Percentiles rank a stretch among this genome's conserved stretches.
Evolutionary conservation across 208 protist genomes (phyloP).

Genomic region (Wallacemonas rigidus): DNA sequence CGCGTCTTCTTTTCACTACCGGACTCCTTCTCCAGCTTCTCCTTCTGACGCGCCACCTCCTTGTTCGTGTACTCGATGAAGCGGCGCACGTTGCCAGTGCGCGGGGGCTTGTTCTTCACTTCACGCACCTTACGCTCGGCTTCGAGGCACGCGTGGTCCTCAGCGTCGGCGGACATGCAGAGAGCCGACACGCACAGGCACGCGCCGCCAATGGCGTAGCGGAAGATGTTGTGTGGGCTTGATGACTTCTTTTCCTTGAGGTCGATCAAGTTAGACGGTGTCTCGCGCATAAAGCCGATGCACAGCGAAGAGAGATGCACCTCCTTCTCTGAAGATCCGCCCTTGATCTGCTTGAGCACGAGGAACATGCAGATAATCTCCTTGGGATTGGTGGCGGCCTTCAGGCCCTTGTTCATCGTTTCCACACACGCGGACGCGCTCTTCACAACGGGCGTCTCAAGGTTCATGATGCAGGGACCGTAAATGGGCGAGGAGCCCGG

Average conservation of each 20-base stretch:
- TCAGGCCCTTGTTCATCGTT: constrained; percentile 49
- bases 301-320: constrained; percentile 80
- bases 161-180: constrained; percentile 38
- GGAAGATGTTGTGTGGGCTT: constrained; percentile 62
- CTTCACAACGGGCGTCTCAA: constrained; percentile 49
- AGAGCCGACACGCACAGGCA: constrained; percentile 61
- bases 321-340: constrained; percentile 45
- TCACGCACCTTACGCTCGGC: constrained; percentile 74
- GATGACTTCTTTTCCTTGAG: constrained; percentile 67
- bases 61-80: constrained; percentile 78
- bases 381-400: constrained; percentile 44
- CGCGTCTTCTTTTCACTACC: constrained; percentile 49
- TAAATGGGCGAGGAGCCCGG: constrained; percentile 73
- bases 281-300: constrained; percentile 55
- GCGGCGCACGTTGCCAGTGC: constrained; percentile 72
- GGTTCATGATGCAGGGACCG: constrained; percentile 68
- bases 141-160: constrained; percentile 44
- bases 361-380: constrained; percentile 68
- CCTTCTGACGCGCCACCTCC: constrained; percentile 67
- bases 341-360: constrained; percentile 74
- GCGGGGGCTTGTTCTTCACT: constrained; percentile 73
- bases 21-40: constrained; percentile 47
- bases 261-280: constrained; percentile 41
- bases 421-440: constrained; percentile 37
- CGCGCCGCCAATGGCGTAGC: constrained; percentile 72